A percentile compares a stretch with the other conserved stretches of the same genome.
Evolutionary conservation across 2,329 filamentous ascomycete species (phyloP).

Genomic region (Lachnellula suecica): DNA sequence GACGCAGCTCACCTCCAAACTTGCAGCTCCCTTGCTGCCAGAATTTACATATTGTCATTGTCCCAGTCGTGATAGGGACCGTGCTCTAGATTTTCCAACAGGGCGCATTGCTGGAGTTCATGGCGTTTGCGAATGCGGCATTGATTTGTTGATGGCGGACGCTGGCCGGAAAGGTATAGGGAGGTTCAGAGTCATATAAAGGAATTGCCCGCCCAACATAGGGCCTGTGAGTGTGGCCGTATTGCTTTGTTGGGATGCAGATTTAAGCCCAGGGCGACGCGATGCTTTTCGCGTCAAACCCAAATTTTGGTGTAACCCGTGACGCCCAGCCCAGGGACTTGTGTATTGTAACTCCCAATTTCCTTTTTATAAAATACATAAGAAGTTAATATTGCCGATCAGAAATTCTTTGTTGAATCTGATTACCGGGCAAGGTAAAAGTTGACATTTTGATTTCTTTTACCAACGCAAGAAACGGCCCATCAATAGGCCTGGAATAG

Average conservation of each 20-base stretch:
- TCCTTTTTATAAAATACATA: too few relatives aligned
- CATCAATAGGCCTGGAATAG: too few relatives aligned
- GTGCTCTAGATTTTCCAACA: background rate
- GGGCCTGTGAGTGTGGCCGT: background rate
- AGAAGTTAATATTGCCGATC: too few relatives aligned
- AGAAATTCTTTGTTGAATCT: too few relatives aligned
- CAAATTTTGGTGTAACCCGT: background rate
- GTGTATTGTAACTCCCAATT: too few relatives aligned
- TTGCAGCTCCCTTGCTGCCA: constrained; percentile 65
- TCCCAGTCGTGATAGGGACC: background rate
- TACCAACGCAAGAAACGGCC: too few relatives aligned
- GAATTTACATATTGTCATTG: constrained; percentile 51
- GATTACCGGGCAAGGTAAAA: too few relatives aligned
- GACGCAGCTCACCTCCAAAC: constrained; percentile 35
- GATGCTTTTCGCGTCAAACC: background rate
- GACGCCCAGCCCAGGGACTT: background rate
- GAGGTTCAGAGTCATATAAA: background rate
- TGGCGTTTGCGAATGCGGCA: background rate
- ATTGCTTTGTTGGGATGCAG: background rate
- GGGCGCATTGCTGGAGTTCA: constrained; percentile 11
- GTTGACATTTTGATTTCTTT: too few relatives aligned
- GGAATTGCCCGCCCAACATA: background rate
- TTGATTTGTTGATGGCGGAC: background rate
- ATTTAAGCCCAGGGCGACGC: background rate
- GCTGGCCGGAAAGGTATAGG: background rate